These are phyloP conservation scores for Pleodorina starrii DNA, from an alignment of 139 green algal genomes.

Conservation along the genomic window DNA sequence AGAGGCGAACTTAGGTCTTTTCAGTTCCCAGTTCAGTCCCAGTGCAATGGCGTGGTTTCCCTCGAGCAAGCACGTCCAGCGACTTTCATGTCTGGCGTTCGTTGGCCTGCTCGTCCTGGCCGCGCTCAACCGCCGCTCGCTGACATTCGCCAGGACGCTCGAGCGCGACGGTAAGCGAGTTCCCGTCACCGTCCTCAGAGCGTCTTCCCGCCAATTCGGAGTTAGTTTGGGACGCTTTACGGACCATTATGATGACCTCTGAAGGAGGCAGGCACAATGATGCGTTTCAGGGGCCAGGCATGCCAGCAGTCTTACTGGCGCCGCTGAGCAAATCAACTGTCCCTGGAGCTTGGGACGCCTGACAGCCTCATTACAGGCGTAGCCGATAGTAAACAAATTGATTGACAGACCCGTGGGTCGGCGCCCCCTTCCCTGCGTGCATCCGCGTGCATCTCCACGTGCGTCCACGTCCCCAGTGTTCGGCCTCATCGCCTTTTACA, in stretches of 20 bases:
- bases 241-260: too few relatives aligned
- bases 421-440: background rate
- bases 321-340: background rate
- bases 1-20: too few relatives aligned
- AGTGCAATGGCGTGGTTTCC: too few relatives aligned
- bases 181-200: background rate
- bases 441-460: background rate
- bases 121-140: background rate
- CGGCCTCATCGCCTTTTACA: conserved; percentile 16
- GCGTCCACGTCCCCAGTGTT: background rate
- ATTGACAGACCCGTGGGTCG: background rate
- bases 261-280: background rate
- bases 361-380: background rate
- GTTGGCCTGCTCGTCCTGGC: background rate
- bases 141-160: background rate
- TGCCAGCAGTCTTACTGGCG: background rate
- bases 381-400: background rate
- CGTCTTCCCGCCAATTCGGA: background rate
- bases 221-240: too few relatives aligned
- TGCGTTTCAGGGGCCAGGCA: background rate
- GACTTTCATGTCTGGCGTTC: background rate
- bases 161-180: conserved; percentile 14
- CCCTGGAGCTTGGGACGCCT: too few relatives aligned
- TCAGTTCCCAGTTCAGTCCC: too few relatives aligned
- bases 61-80: too few relatives aligned